phyloP scores from a whole-genome alignment of 257 asterid genomes.

The Ilex asprella region DNA sequence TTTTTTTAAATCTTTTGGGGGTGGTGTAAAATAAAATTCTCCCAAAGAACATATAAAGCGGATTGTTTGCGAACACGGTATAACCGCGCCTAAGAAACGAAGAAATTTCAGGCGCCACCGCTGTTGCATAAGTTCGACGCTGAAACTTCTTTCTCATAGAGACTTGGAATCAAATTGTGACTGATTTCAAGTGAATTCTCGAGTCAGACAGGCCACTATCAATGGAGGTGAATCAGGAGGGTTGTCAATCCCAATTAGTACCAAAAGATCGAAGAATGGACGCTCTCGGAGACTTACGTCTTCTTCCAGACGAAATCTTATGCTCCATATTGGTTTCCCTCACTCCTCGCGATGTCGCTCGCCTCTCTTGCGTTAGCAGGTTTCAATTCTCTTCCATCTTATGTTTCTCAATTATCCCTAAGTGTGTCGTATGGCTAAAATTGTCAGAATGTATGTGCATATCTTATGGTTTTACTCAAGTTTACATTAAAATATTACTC shows the following conservation, averaged over 20 bases:
- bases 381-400: not conserved
- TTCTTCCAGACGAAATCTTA: constrained; percentile 73
- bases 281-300: constrained; percentile 67
- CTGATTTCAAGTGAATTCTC: not conserved
- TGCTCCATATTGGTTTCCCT: constrained; percentile 44
- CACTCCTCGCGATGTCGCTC: constrained; percentile 71
- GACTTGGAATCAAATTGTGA: not conserved
- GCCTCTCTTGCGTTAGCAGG: constrained; percentile 96
- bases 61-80: constrained; percentile 13
- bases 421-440: not conserved
- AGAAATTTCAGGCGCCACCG: constrained; percentile 7
- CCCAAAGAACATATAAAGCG: too few relatives aligned
- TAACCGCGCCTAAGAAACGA: constrained; percentile 20
- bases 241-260: constrained; percentile 15
- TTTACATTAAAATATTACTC: too few relatives aligned
- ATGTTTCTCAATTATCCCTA: not conserved
- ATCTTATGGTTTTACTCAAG: too few relatives aligned
- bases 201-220: not conserved
- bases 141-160: constrained; percentile 2
- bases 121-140: constrained; percentile 25
- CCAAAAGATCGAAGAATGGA: constrained; percentile 55
- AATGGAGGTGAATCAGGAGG: constrained; percentile 21
- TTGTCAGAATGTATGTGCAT: not conserved
- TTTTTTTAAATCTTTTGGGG: too few relatives aligned
- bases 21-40: too few relatives aligned